Evolutionary conservation across 352 stramenopile species (phyloP), one percentile per base, ranked within the genome.

Genomic region (Globisporangium nagaii): DNA sequence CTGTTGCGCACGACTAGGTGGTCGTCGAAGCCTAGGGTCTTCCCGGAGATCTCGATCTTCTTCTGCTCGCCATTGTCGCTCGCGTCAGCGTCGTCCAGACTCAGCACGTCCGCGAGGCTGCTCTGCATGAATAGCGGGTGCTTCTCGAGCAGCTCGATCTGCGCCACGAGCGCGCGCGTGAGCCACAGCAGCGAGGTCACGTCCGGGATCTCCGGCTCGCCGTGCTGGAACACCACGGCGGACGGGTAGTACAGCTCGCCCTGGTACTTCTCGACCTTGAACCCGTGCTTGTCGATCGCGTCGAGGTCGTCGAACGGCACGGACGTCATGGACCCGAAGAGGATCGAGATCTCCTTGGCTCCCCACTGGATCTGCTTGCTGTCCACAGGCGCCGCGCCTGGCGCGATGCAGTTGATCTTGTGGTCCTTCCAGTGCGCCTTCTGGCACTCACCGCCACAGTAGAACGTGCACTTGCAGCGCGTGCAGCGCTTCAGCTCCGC

Each of bases 281-380:
- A 60, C 6, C 54, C 57, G 49, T 88, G 68, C 59, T 79, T 86
- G 52, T 74, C 75, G 41, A 93, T 74, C 15, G 70, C 60, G 43
- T 93, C 81, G 34, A 92, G 58, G 59, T 93, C 84, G 32, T 93
- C 77, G 49, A 93, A 93, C 10, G 84, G 77, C 58, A 91, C 63
- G 24, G 78, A 84, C 9, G 80, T 93, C 40, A 79, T 55, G 0
- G 66, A 62, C 9, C 81, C 81, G 25, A 79, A 93, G 12, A 93
- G 61, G 32, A 93, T 86, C 31, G 80, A 90, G 59, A 93, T 85
- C 56, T 93, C 84, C 62, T 89, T 90, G 25, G 71, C 75, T 1
- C 84, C 81, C 84, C 83, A 93, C 22, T 80, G 54, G 44, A 89
- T 85, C 59, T 86, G 80, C 11, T 70, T 60, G 3, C 71, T 68